These are phyloP conservation scores for Fusarium sacchari DNA, from an alignment of 2,329 filamentous ascomycete genomes.

Conservation along the genomic window DNA sequence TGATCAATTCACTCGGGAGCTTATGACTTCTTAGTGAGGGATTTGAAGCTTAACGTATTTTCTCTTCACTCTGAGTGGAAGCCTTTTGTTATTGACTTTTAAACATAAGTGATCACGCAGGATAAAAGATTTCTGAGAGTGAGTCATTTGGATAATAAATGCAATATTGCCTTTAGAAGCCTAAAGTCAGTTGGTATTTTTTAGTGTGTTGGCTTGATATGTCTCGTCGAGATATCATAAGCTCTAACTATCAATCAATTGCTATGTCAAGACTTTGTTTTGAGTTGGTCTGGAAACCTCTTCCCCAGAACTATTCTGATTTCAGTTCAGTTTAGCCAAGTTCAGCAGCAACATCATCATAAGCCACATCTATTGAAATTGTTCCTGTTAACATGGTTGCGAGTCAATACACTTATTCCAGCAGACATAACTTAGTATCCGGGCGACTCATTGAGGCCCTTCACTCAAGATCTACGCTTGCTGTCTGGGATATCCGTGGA, in stretches of 20 bases:
- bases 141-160: rapidly evolving
- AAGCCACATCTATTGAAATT: no score
- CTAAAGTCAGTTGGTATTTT: no score
- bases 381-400: background rate
- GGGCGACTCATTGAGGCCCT: background rate
- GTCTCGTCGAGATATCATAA: no score
- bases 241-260: no score
- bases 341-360: rapidly evolving
- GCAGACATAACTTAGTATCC: no score
- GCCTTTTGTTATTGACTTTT: background rate
- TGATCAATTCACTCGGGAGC: background rate
- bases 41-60: rapidly evolving
- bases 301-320: rapidly evolving
- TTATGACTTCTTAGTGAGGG: no score
- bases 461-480: background rate
- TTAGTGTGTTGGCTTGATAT: no score
- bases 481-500: background rate
- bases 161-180: no score
- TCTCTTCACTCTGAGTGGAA: background rate
- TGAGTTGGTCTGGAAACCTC: background rate
- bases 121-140: background rate
- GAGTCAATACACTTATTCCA: background rate
- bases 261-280: rapidly evolving
- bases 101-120: rapidly evolving
- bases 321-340: rapidly evolving